Percentiles rank a stretch among this genome's conserved stretches.
Evolutionary conservation across 495 filamentous ascomycete species (phyloP).

Genomic region (Neurospora discreta): DNA sequence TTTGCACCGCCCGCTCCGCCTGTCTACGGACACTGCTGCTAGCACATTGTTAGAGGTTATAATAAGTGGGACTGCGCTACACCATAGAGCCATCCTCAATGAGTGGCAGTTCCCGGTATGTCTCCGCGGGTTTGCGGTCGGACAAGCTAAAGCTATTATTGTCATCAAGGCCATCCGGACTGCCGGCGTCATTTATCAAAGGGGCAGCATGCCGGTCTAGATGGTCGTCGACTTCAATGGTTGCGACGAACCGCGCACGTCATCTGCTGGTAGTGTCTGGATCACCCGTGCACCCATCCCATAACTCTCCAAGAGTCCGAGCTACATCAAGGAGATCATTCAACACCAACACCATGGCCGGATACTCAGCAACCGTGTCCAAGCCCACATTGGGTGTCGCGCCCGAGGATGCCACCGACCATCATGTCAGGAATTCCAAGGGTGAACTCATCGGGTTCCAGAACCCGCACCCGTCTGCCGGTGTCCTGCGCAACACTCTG

Average conservation of each 20-base stretch:
- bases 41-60: not conserved
- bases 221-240: not conserved
- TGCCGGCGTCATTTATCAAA: not conserved
- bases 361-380: constrained; percentile 13
- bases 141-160: not conserved
- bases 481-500: not conserved
- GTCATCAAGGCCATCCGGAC: not conserved
- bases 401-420: constrained; percentile 18
- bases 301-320: not conserved
- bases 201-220: not conserved
- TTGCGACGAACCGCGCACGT: not conserved
- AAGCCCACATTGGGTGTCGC: constrained; percentile 6
- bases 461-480: constrained; percentile 25
- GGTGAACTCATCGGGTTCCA: constrained; percentile 24
- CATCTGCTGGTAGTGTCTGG: not conserved
- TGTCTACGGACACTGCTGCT: not conserved
- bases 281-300: not conserved
- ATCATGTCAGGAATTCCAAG: constrained; percentile 24
- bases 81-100: not conserved
- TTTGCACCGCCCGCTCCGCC: not conserved
- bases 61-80: not conserved
- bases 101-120: not conserved
- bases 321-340: not conserved
- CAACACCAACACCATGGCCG: constrained; percentile 4
- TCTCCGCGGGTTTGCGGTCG: not conserved